A percentile compares a stretch with the other conserved stretches of the same genome.
phyloP scores from a whole-genome alignment of 495 filamentous ascomycete genomes.

The Cladorrhinum samala region DNA sequence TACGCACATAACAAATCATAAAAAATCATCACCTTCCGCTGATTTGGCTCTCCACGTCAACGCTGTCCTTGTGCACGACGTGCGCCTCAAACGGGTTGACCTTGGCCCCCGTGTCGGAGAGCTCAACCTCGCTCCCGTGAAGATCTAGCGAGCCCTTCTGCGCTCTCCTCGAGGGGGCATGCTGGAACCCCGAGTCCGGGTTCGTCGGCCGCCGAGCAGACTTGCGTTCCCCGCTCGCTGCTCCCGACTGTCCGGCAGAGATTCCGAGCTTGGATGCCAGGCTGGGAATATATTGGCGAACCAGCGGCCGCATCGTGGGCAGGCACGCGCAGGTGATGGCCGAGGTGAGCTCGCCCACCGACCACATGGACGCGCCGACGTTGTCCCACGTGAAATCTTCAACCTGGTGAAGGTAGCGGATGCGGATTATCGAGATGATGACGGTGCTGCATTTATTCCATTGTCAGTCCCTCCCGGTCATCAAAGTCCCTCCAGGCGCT shows the following conservation, averaged over 20 bases:
- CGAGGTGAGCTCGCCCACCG: conserved; percentile 46
- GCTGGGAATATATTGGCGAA: conserved; percentile 29
- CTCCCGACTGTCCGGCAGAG: neutral
- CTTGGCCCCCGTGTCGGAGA: neutral
- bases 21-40: no score
- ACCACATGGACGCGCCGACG: conserved; percentile 48
- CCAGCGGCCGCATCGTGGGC: conserved; percentile 41
- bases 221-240: neutral
- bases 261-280: conserved; percentile 2
- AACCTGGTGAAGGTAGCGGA: conserved; percentile 35
- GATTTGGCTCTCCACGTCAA: no score
- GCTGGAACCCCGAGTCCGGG: neutral
- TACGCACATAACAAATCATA: no score
- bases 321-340: conserved; percentile 50
- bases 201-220: neutral
- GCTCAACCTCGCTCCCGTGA: conserved; percentile 7
- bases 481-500: no score
- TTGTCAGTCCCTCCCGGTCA: no score
- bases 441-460: conserved; percentile 31
- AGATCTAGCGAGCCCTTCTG: neutral
- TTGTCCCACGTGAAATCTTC: conserved; percentile 46
- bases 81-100: conserved; percentile 9
- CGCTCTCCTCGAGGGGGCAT: neutral
- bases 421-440: conserved; percentile 47
- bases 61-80: conserved; percentile 6